phyloP scores from a whole-genome alignment of 129 eudicot species.

The Tagetes erecta region DNA sequence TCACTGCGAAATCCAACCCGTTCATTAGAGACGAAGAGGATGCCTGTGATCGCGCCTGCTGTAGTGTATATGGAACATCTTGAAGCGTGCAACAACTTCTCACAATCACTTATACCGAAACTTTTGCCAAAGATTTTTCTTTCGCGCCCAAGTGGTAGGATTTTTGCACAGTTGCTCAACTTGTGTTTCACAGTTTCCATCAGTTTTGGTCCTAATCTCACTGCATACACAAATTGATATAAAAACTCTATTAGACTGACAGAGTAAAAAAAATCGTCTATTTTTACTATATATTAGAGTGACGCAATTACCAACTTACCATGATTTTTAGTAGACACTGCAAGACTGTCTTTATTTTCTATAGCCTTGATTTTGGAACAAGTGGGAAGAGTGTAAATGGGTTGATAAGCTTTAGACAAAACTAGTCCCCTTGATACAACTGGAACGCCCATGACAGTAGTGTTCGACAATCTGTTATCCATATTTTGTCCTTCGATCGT shows the following conservation, averaged over 20 bases:
- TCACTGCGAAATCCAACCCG: slow-evolving; percentile 47
- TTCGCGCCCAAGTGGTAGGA: slow-evolving; percentile 35
- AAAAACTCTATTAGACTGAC: background rate
- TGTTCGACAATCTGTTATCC: slow-evolving; percentile 28
- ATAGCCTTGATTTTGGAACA: slow-evolving; percentile 14
- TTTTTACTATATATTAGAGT: background rate
- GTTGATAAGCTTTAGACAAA: slow-evolving; percentile 28
- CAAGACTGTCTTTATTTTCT: slow-evolving; percentile 16
- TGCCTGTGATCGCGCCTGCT: slow-evolving; percentile 44
- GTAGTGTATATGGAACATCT: slow-evolving; percentile 46
- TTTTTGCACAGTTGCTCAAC: slow-evolving; percentile 42
- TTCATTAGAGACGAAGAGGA: slow-evolving; percentile 40
- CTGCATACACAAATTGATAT: slow-evolving; percentile 20
- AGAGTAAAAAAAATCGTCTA: background rate
- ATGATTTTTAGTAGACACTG: slow-evolving; percentile 13
- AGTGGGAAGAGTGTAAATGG: slow-evolving; percentile 6
- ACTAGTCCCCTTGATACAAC: slow-evolving; percentile 26
- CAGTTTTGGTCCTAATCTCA: slow-evolving; percentile 35
- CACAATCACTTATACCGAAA: slow-evolving; percentile 29
- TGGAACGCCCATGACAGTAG: slow-evolving; percentile 19
- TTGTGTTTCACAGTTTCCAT: slow-evolving; percentile 41
- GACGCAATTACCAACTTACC: slow-evolving; percentile 12
- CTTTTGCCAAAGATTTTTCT: slow-evolving; percentile 35
- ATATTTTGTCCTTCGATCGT: slow-evolving; percentile 8
- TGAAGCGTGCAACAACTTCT: slow-evolving; percentile 44